phyloP scores from a whole-genome alignment of 441 rosid species.

The Isatis lusitanica region DNA sequence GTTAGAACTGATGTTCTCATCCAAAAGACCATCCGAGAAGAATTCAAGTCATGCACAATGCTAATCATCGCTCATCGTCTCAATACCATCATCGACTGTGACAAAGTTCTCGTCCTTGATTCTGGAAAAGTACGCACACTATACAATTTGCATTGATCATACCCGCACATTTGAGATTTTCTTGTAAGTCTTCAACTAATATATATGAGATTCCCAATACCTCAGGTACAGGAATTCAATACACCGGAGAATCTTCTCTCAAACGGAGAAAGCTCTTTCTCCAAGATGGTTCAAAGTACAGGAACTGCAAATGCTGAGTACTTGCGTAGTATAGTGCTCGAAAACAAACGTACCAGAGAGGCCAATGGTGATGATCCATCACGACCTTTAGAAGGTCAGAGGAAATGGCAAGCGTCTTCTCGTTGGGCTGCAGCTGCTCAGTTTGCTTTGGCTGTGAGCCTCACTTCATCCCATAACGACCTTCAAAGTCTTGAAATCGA shows the following conservation, averaged over 20 bases:
- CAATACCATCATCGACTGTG: conserved; percentile 88
- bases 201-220: neutral
- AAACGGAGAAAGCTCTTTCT: conserved; percentile 71
- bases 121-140: conserved; percentile 66
- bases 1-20: conserved; percentile 94
- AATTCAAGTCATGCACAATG: conserved; percentile 94
- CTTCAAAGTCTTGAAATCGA: conserved; percentile 70
- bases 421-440: conserved; percentile 97
- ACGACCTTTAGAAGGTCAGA: conserved; percentile 49
- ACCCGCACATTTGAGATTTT: neutral
- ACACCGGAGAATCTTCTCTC: conserved; percentile 70
- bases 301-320: conserved; percentile 93
- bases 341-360: conserved; percentile 31
- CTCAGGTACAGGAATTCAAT: conserved; percentile 81
- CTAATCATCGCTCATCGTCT: conserved; percentile 91
- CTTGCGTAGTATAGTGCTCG: conserved; percentile 71
- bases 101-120: conserved; percentile 79
- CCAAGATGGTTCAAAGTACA: conserved; percentile 94
- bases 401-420: conserved; percentile 86
- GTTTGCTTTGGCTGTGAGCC: conserved; percentile 86
- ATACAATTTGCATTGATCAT: neutral
- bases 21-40: conserved; percentile 93
- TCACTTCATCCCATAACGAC: conserved; percentile 85
- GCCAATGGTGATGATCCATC: conserved; percentile 18
- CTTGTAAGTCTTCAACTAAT: neutral